Base-by-base conservation (phyloP, 441 rosid genomes). In the Daphne laureola region DNA sequence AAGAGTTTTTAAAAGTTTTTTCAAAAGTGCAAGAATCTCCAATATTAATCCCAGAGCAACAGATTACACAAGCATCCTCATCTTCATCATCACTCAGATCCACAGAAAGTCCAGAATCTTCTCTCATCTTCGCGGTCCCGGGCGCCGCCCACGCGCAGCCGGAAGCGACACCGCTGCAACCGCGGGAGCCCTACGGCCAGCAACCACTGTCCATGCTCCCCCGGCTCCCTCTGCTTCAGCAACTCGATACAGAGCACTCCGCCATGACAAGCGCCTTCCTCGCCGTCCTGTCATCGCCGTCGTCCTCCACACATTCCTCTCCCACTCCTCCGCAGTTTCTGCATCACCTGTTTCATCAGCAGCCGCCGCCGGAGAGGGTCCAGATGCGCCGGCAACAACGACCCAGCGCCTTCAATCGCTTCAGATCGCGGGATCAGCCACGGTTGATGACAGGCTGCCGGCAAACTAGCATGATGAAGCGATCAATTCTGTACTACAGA, bases 11-110 rank as follows among this genome's bases (percentile, higher is more conserved):
- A 6, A 72, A 68, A 38, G 78, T 80, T 57, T 80, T 83, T 64
- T 63, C 64, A 8, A 54, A 70, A 54, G 80, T 55, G 54, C 53
- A 65, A 40, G 69, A 72, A 16, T 27, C 54, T 4, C 41, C 53
- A 1, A 5, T 27, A 2, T 1, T 4, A 11, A 13, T 58, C 9
- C 46, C 55, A 51, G 83, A 72, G 23, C 49, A 60, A 26, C 36
- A 21, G 25, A 0, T 63, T 53, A 58, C 70, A 12, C 78, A 53
- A 38, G 31, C 69, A 48, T 71, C 91, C 3, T 83, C 88, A 0
- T 87, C 95, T 40, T 78, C 93, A 0, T 91, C 95, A 0, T 80
- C 98, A 4, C 43, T 78, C 50, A 70, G 78, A 72, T 84, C 93
- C n/a, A 57, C 70, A 55, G 86, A 81, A 36, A 80, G 86, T 52